Evolutionary conservation across 129 eudicot species (phyloP).

Genomic region (Helianthus tuberosus): DNA sequence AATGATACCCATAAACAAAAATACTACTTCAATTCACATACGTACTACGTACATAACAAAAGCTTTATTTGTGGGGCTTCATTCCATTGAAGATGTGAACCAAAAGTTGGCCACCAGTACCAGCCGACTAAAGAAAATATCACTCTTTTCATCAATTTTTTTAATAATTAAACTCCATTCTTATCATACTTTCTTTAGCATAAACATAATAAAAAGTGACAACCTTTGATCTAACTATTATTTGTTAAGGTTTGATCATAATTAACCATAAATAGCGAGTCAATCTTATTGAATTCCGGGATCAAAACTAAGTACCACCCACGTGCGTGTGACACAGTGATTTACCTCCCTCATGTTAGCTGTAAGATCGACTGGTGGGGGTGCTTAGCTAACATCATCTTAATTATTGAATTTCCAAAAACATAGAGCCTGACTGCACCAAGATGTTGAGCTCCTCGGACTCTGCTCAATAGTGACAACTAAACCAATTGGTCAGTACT

Average conservation of each 20-base stretch:
- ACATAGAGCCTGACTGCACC: neutral
- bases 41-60: constrained; percentile 27
- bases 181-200: constrained; percentile 8
- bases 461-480: neutral
- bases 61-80: constrained; percentile 35
- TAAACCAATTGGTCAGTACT: neutral
- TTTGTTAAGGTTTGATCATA: neutral
- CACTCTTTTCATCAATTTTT: constrained; percentile 7
- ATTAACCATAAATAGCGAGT: neutral
- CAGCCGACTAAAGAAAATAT: constrained; percentile 30
- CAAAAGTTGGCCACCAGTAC: constrained; percentile 42
- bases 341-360: too few relatives aligned
- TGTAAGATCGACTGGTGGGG: too few relatives aligned
- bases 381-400: too few relatives aligned
- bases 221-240: neutral
- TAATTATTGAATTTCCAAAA: too few relatives aligned
- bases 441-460: neutral
- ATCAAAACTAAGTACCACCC: too few relatives aligned
- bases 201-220: neutral
- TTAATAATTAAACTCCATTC: neutral
- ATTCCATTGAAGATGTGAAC: constrained; percentile 34
- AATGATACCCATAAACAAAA: constrained; percentile 2
- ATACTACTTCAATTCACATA: constrained; percentile 1
- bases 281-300: neutral
- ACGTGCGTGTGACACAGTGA: too few relatives aligned